phyloP scores from a whole-genome alignment of 352 stramenopile genomes.

The Pythium dissotocum region DNA sequence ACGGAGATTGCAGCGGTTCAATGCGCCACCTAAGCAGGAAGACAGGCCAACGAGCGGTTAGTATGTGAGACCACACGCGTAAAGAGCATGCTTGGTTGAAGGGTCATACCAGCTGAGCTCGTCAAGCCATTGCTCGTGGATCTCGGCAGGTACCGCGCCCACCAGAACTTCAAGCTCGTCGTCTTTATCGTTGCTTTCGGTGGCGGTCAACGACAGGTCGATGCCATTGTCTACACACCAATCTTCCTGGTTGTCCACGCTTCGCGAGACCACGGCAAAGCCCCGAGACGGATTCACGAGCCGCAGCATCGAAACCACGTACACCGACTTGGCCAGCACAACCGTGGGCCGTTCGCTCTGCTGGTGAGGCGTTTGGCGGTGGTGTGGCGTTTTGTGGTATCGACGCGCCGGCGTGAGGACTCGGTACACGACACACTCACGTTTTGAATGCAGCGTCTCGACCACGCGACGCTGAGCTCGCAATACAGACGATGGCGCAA shows the following conservation, averaged over 20 bases:
- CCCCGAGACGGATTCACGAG: not conserved
- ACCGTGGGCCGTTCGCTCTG: not conserved
- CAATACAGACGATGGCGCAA: slow-evolving; percentile 11
- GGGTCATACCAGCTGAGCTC: slow-evolving; percentile 24
- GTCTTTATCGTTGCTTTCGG: not conserved
- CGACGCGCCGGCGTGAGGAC: not conserved
- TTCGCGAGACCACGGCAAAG: slow-evolving; percentile 15
- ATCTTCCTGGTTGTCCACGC: slow-evolving; percentile 12
- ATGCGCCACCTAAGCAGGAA: slow-evolving; percentile 15
- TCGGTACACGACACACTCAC: slow-evolving; percentile 1
- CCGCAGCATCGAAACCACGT: slow-evolving; percentile 3
- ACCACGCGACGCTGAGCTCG: slow-evolving; percentile 6
- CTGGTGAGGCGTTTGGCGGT: not conserved
- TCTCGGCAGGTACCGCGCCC: not conserved
- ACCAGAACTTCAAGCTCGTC: slow-evolving; percentile 6
- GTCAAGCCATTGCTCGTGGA: slow-evolving; percentile 20
- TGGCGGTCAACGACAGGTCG: not conserved
- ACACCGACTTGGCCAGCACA: slow-evolving; percentile 18
- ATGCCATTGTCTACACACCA: not conserved
- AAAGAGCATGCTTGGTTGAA: not conserved
- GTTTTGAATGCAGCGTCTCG: not conserved
- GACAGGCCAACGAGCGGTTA: not conserved
- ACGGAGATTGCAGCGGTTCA: not conserved
- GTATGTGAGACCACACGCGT: not conserved
- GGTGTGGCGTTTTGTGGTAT: not conserved